Evolutionary conservation across 2,329 filamentous ascomycete species (phyloP), one percentile per base, ranked within the genome.

Genomic region (Neospermospora avenae): DNA sequence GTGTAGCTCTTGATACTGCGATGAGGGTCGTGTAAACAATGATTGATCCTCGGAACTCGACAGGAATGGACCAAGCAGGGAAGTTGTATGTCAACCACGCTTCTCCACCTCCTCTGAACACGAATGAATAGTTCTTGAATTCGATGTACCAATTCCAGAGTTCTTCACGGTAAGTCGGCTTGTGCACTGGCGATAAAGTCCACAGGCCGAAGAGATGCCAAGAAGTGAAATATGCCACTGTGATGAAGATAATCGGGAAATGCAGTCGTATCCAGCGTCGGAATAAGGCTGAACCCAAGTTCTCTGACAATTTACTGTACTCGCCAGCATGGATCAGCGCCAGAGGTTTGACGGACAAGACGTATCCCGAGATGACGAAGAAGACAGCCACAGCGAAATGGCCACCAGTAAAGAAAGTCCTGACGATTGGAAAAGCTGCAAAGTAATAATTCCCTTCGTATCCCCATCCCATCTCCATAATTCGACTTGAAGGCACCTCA

Each of bases 101-200:
- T 14, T 80, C 74, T 2, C 81, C 81, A 4, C 83, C 83, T 5
- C 77, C 77, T 46, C 82, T 81, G 73, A 84, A 89, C 31, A 88
- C 70, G 69, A 86, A 89, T 71, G 81, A 88, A 74, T 86, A 89
- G 71, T 87, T 88, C 70, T 89, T 89, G 69, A 83, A 77, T 69
- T 88, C 83, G 61, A 56, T 31, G 55, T 71, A 71, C 67, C 68
- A 72, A 13, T 65, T 59, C 62, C 62, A 64, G 14, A 70, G 14
- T 49, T 69, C 68, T 4, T 63, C 64, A 11, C 54, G 55, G 45
- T 58, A 69, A 6, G 49, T 69, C 10, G 31, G 4, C 52, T 71
- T 39, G 18, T 62, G 62, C 4, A 54, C 61, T 2, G 62, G 58
- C 31, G 49, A 56, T 18, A 55, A 53, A 3, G 63, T 68, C 67